A percentile compares a stretch with the other conserved stretches of the same genome.
phyloP scores from a whole-genome alignment of 345 rosid genomes.

The Zanthoxylum bungeanum region DNA sequence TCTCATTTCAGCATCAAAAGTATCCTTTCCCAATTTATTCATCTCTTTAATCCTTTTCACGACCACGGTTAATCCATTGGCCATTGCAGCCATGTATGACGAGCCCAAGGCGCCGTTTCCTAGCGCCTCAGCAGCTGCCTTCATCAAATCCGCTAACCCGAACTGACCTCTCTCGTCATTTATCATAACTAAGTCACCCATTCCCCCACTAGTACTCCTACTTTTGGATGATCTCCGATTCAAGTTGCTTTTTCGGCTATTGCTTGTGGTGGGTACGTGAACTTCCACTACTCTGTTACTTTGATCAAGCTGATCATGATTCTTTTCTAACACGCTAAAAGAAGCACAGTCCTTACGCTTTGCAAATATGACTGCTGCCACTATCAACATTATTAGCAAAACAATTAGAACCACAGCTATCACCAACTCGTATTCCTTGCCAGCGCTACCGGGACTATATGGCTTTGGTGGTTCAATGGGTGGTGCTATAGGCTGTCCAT shows the following conservation, averaged over 20 bases:
- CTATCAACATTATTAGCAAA: constrained; percentile 24
- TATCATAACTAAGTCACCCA: constrained; percentile 55
- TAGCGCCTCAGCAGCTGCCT: constrained; percentile 77
- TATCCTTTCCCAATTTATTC: constrained; percentile 55
- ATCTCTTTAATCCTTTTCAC: constrained; percentile 85
- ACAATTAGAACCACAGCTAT: constrained; percentile 4
- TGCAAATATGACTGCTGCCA: constrained; percentile 13
- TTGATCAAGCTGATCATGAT: no score
- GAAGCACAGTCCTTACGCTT: no score
- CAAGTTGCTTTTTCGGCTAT: no score
- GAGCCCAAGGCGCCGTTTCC: constrained; percentile 91
- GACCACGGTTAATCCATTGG: constrained; percentile 66
- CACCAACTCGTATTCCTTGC: neutral
- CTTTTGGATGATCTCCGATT: neutral
- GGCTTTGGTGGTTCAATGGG: no score
- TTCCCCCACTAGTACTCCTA: constrained; percentile 16
- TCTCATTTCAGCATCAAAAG: constrained; percentile 61
- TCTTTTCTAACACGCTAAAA: no score
- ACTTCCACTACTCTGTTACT: no score
- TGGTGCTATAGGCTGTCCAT: no score
- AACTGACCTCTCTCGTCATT: constrained; percentile 61
- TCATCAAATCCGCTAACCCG: no score
- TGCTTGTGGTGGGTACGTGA: no score
- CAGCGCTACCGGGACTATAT: neutral
- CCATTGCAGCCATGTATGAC: constrained; percentile 81